Evolutionary conservation across 345 rosid genomes (phyloP), one percentile per base, ranked within the genome.

Genomic region (Turritis glabra): DNA sequence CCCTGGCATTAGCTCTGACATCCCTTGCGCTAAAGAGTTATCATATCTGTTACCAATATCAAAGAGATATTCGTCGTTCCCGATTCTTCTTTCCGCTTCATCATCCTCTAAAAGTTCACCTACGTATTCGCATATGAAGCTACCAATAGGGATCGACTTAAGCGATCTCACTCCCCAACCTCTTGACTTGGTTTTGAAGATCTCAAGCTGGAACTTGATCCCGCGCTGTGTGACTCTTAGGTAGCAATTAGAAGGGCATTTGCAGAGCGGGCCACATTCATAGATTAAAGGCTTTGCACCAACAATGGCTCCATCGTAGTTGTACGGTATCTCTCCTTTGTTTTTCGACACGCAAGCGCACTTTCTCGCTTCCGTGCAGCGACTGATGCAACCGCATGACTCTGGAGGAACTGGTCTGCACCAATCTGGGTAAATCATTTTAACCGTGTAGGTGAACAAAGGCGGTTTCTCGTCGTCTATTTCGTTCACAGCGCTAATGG

Each of bases 81-180:
- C 91, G 1, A 74, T 79, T 82, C 87, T 85, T 79, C 81, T 56
- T 25, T 91, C 97, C 0, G 97, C 99, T 85, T 92, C 98, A 66
- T 74, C 80, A 9, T 95, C 97, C 46, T 81, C 89, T 37, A 95
- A 86, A 43, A 95, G 84, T 71, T 95, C 96, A 18, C 99, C 99
- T 8, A 72, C 77, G 66, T 95, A 95, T 82, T 92, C 97, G 2
- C 99, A 92, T 44, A 95, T 89, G 72, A 95, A 95, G 74, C 93
- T 85, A 67, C 97, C 97, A 0, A 89, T 83, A 74, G 97, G 83
- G 53, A 92, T 89, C 43, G 92, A 95, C 67, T 79, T 82, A 53
- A 82, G 77, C 3, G 92, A 92, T 82, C 99, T 83, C 79, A 92
- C 93, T 50, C 96, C 99, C 99, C 97, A 95, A 15, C 97, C 97